Conservation (phyloP, 2,329 filamentous ascomycete genomes). For the Pyricularia pennisetigena region DNA sequence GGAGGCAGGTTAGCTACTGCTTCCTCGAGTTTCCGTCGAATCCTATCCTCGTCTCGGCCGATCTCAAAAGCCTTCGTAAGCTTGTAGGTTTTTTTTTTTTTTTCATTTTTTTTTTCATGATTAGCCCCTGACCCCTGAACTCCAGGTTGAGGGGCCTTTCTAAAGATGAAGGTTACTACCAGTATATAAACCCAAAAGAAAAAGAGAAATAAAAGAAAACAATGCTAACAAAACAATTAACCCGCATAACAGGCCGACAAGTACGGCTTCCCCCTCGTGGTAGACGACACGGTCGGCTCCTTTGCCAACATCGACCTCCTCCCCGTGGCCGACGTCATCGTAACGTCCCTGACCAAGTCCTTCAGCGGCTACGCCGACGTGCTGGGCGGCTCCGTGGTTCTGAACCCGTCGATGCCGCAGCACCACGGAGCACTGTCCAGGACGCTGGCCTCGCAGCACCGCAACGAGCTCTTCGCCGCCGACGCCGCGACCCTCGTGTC, state of each 20-base stretch:
- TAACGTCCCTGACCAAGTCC: constrained; percentile 46
- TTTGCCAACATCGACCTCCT: constrained; percentile 42
- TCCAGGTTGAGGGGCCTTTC: neutral
- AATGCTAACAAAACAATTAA: neutral
- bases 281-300: constrained; percentile 38
- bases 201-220: neutral
- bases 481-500: constrained; percentile 35
- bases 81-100: constrained; percentile 27
- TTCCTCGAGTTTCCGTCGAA: constrained; percentile 42
- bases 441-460: constrained; percentile 18
- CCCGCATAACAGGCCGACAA: constrained; percentile 22
- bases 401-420: constrained; percentile 34
- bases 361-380: constrained; percentile 48
- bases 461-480: constrained; percentile 34
- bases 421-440: constrained; percentile 25
- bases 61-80: constrained; percentile 26
- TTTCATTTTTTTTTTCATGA: too few relatives aligned
- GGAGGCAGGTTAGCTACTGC: constrained; percentile 31
- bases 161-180: too few relatives aligned
- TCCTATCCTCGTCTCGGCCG: constrained; percentile 29
- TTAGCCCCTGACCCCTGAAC: neutral
- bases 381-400: constrained; percentile 38
- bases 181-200: neutral
- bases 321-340: constrained; percentile 34
- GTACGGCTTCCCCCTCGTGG: constrained; percentile 31